Base-by-base conservation (phyloP, 2,329 filamentous ascomycete species). In the Aureobasidium sp. region DNA sequence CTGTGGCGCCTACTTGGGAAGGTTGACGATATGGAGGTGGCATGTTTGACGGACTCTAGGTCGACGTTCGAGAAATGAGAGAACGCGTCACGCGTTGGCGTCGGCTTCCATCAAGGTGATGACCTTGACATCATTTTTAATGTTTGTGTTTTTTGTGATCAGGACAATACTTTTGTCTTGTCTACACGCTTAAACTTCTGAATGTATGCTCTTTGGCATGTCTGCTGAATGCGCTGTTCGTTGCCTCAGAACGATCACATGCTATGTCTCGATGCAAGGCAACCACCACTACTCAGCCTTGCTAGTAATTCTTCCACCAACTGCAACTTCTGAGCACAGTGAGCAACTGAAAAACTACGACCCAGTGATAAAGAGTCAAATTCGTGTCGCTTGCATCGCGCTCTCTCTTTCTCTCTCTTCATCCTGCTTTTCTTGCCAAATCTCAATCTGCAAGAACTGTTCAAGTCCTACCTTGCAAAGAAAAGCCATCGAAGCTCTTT, bases 1-100 rank as follows among this genome's bases (percentile, higher is more conserved):
- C 57, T 51, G 57, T 50, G 36, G 57, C 57, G 46, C 57, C 55
- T 29, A 59, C 57, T 60, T 60, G 57, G 10, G 57, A 60, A 9
- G 57, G 57, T 41, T 60, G 57, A 10, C 57, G 44, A 8, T 46
- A 60, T 32, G 46, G 39, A 24, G 57, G 57, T 34, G 57, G 57
- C 57, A 60, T 60, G 15, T 24, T 57, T 57, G 39, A 9, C 29
- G 5, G 41, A 27, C n/a, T 26, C 6, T 8, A 15, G 39, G 9
- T 13, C 12, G 20, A 46, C 20, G 24, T 20, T 12, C 20, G 52
- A 47, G 41, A 57, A 46, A n/a, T 29, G 20, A 27, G 27, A 46
- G 12, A 44, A 46, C 37, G 36, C 51, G 51, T 55, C 51, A 43
- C 51, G 51, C 36, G 37, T 55, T 55, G 24, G 51, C 51, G 51